Evolutionary conservation across 257 asterid genomes (phyloP).

Genomic region (Lantana camara): DNA sequence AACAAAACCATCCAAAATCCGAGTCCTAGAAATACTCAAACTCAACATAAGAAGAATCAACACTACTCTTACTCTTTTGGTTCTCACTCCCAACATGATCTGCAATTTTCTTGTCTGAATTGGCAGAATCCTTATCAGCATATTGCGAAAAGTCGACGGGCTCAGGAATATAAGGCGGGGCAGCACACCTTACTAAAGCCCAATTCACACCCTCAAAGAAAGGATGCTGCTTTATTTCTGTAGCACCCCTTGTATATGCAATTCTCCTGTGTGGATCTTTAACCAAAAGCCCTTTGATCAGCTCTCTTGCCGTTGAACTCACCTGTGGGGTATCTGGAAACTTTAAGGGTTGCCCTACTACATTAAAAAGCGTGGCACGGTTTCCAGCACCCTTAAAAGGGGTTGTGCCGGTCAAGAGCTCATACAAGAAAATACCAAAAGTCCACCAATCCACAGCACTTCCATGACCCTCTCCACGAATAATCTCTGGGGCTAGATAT

Average conservation of each 20-base stretch:
- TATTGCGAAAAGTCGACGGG: conserved; percentile 49
- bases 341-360: conserved; percentile 57
- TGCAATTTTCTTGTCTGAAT: conserved; percentile 43
- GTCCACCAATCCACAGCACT: conserved; percentile 78
- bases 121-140: conserved; percentile 35
- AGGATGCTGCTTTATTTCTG: conserved; percentile 63
- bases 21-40: conserved; percentile 49
- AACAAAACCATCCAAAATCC: neutral
- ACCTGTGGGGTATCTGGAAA: conserved; percentile 49
- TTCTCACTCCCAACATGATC: conserved; percentile 32
- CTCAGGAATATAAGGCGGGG: conserved; percentile 50
- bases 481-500: conserved; percentile 59
- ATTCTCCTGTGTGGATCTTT: conserved; percentile 60
- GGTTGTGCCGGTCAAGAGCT: conserved; percentile 54
- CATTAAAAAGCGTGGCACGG: conserved; percentile 51
- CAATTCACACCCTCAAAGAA: conserved; percentile 64
- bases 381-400: conserved; percentile 62
- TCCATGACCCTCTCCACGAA: conserved; percentile 65
- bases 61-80: too few relatives aligned
- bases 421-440: conserved; percentile 58
- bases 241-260: conserved; percentile 59
- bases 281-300: conserved; percentile 52
- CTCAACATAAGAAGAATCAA: conserved; percentile 51
- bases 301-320: conserved; percentile 45
- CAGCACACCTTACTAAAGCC: conserved; percentile 57